These are phyloP conservation scores for Pyrenochaeta sp. DNA, from an alignment of 2,329 filamentous ascomycete genomes.

Conservation along the genomic window DNA sequence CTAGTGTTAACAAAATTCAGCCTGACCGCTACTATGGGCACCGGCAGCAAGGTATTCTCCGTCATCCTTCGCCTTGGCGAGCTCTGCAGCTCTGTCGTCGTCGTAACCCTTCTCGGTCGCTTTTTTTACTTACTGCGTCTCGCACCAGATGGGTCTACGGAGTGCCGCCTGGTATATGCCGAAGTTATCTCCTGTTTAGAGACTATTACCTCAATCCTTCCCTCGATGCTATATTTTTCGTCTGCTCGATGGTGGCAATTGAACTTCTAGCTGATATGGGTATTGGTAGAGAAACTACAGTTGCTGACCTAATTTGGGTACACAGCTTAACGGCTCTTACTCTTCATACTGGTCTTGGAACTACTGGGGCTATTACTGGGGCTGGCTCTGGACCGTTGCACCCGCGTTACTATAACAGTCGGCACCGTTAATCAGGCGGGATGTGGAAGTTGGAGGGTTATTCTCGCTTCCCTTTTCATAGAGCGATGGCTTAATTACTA, in stretches of 20 bases:
- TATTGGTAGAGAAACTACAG: background rate
- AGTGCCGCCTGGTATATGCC: constrained; percentile 14
- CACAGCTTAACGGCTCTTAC: constrained; percentile 16
- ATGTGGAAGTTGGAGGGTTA: constrained; percentile 7
- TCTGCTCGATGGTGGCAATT: constrained; percentile 19
- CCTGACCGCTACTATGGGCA: constrained; percentile 6
- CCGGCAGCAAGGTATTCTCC: constrained; percentile 10
- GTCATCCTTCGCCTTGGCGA: constrained; percentile 13
- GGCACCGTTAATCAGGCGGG: background rate
- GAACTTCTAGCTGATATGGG: constrained; percentile 14
- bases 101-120: constrained; percentile 15
- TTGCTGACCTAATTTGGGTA: constrained; percentile 5
- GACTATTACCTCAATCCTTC: constrained; percentile 9
- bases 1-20: background rate
- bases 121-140: constrained; percentile 15
- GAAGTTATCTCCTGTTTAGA: constrained; percentile 14
- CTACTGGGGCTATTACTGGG: constrained; percentile 20
- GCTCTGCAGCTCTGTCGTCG: constrained; percentile 12
- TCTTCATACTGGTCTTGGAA: constrained; percentile 12
- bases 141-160: background rate
- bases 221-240: constrained; percentile 12
- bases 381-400: constrained; percentile 13
- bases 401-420: background rate
- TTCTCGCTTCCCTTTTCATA: constrained; percentile 15
- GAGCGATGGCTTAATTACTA: constrained; percentile 8